Evolutionary conservation across 495 filamentous ascomycete species (phyloP).

Genomic region (Trichoderma erinaceum): DNA sequence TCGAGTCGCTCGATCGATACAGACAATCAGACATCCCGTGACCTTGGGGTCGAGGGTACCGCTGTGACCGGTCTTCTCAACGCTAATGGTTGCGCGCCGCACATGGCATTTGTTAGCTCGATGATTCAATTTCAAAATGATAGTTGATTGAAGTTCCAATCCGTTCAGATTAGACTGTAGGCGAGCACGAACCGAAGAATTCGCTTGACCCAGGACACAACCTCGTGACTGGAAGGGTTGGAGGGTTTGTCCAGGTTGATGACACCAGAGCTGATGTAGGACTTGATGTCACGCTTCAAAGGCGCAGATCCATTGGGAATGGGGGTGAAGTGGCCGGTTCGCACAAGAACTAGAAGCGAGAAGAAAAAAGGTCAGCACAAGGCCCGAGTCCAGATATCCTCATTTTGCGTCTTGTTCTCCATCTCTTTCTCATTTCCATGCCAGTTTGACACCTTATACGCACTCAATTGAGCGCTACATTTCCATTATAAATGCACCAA

Average conservation of each 20-base stretch:
- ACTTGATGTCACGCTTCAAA: slow-evolving; percentile 85
- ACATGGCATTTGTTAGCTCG: slow-evolving; percentile 14
- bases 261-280: slow-evolving; percentile 90
- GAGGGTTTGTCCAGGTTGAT: slow-evolving; percentile 98
- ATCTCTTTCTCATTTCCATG: neutral
- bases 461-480: neutral
- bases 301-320: slow-evolving; percentile 85
- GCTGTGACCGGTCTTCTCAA: slow-evolving; percentile 95
- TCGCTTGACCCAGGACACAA: slow-evolving; percentile 97
- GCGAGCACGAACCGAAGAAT: slow-evolving; percentile 65
- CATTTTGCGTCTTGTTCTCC: neutral
- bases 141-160: neutral
- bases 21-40: slow-evolving; percentile 86
- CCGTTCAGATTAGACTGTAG: neutral
- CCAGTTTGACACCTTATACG: neutral
- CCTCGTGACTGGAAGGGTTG: slow-evolving; percentile 96
- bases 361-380: slow-evolving; percentile 15
- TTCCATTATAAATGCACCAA: neutral
- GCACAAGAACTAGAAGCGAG: slow-evolving; percentile 60
- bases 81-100: slow-evolving; percentile 41
- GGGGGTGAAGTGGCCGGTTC: slow-evolving; percentile 88
- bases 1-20: slow-evolving; percentile 90
- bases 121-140: too few relatives aligned
- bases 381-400: neutral
- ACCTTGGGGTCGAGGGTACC: slow-evolving; percentile 85